phyloP scores from a whole-genome alignment of 1,139 yeast genomes.

The Torulaspora globosa region DNA sequence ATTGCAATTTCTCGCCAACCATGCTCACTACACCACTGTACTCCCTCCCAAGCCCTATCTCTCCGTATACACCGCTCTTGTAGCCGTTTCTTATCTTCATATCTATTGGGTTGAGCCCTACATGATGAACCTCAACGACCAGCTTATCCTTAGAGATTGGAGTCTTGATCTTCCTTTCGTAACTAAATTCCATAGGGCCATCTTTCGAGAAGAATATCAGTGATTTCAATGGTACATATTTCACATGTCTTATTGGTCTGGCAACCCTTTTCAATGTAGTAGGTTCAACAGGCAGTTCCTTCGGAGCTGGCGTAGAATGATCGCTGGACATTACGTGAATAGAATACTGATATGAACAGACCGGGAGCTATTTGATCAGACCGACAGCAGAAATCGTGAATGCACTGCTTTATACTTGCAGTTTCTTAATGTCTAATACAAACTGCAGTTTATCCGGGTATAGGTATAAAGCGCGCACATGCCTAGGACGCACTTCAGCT shows the following conservation, averaged over 20 bases:
- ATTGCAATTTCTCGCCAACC: constrained; percentile 47
- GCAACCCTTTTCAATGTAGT: constrained; percentile 37
- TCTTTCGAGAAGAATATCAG: constrained; percentile 38
- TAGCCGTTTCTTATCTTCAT: constrained; percentile 44
- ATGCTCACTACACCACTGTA: constrained; percentile 60
- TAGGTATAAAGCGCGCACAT: neutral
- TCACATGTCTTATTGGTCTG: constrained; percentile 42
- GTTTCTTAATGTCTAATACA: neutral
- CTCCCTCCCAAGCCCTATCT: constrained; percentile 64
- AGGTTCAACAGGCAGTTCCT: constrained; percentile 22
- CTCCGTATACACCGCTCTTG: constrained; percentile 39
- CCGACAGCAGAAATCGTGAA: neutral
- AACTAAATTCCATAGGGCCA: constrained; percentile 40
- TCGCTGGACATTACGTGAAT: constrained; percentile 11
- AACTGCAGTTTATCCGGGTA: neutral
- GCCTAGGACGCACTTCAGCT: neutral
- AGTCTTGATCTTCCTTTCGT: constrained; percentile 40
- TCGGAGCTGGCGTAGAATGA: constrained; percentile 24
- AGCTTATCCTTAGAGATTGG: constrained; percentile 46
- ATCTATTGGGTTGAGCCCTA: constrained; percentile 60
- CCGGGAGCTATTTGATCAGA: neutral
- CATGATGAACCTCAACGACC: constrained; percentile 48
- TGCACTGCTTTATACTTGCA: neutral
- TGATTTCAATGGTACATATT: constrained; percentile 40
- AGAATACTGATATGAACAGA: constrained; percentile 4